A percentile compares a stretch with the other conserved stretches of the same genome.
phyloP scores from a whole-genome alignment of 495 filamentous ascomycete genomes.

The Aspergillus coremiiformis region DNA sequence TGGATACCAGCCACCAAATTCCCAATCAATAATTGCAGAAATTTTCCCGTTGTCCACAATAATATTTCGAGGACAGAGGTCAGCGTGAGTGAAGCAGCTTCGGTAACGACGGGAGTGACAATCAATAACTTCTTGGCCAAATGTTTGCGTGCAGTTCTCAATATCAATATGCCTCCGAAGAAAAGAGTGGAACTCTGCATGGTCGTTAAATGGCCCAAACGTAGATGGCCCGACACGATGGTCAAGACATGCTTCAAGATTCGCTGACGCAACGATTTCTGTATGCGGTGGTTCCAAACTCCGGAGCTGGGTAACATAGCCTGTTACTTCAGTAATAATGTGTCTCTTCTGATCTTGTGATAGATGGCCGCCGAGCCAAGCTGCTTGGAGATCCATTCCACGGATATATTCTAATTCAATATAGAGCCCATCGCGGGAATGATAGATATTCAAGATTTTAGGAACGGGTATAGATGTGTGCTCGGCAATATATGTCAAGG shows the following conservation, averaged over 20 bases:
- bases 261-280: slow-evolving; percentile 9
- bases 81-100: slow-evolving; percentile 21
- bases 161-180: slow-evolving; percentile 7
- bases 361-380: slow-evolving; percentile 3
- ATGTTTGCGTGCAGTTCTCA: slow-evolving; percentile 6
- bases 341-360: slow-evolving; percentile 9
- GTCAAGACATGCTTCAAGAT: slow-evolving; percentile 2
- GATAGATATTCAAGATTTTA: not conserved
- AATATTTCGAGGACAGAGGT: slow-evolving; percentile 29
- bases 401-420: slow-evolving; percentile 6
- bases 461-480: not conserved
- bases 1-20: slow-evolving; percentile 42
- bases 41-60: slow-evolving; percentile 22
- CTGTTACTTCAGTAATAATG: slow-evolving; percentile 7
- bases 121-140: slow-evolving; percentile 3
- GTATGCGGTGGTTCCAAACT: slow-evolving; percentile 4
- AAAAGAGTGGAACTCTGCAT: slow-evolving; percentile 12
- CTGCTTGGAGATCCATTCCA: slow-evolving; percentile 3
- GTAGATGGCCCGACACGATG: slow-evolving; percentile 2
- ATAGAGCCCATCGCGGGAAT: not conserved
- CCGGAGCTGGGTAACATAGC: slow-evolving; percentile 9
- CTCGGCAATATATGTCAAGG: not conserved
- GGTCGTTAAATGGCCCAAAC: slow-evolving; percentile 10
- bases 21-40: slow-evolving; percentile 43
- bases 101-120: slow-evolving; percentile 10